These are phyloP conservation scores for Xylaria sp. DNA, from an alignment of 495 filamentous ascomycete genomes.

Conservation along the genomic window DNA sequence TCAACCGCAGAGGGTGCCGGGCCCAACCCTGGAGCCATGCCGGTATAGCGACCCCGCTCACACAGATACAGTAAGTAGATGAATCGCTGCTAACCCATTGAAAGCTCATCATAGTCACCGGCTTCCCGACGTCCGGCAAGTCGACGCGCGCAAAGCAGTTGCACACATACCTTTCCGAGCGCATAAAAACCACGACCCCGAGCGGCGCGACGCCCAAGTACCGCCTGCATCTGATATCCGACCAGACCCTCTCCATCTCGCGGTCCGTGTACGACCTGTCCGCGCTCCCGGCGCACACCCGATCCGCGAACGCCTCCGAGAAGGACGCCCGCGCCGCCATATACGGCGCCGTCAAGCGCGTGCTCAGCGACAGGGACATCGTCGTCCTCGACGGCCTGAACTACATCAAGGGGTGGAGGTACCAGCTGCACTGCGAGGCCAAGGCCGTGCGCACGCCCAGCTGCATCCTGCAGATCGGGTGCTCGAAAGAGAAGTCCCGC, in stretches of 20 bases:
- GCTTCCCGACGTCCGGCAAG: constrained; percentile 92
- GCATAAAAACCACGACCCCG: constrained; percentile 51
- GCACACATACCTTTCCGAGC: constrained; percentile 64
- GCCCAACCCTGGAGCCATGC: constrained; percentile 22
- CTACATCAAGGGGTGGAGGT: constrained; percentile 97
- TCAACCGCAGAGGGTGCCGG: neutral
- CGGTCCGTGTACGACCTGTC: constrained; percentile 69
- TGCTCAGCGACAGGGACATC: constrained; percentile 77
- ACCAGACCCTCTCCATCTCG: constrained; percentile 67
- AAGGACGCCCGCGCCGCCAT: constrained; percentile 90
- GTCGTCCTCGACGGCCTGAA: constrained; percentile 91
- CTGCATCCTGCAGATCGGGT: constrained; percentile 88
- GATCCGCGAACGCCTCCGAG: constrained; percentile 69
- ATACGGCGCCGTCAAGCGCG: constrained; percentile 85
- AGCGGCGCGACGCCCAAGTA: constrained; percentile 49
- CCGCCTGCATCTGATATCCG: constrained; percentile 72
- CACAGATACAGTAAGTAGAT: neutral
- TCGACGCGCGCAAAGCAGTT: constrained; percentile 86
- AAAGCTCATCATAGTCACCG: constrained; percentile 91
- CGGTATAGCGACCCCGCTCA: constrained; percentile 1
- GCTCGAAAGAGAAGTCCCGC: constrained; percentile 70
- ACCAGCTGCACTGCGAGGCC: constrained; percentile 94
- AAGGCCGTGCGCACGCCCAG: constrained; percentile 84
- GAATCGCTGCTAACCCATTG: constrained; percentile 6
- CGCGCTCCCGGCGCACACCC: constrained; percentile 54